Evolutionary conservation across 768 basidiomycete genomes (phyloP).

Genomic region (Punctularia strigosozonata): DNA sequence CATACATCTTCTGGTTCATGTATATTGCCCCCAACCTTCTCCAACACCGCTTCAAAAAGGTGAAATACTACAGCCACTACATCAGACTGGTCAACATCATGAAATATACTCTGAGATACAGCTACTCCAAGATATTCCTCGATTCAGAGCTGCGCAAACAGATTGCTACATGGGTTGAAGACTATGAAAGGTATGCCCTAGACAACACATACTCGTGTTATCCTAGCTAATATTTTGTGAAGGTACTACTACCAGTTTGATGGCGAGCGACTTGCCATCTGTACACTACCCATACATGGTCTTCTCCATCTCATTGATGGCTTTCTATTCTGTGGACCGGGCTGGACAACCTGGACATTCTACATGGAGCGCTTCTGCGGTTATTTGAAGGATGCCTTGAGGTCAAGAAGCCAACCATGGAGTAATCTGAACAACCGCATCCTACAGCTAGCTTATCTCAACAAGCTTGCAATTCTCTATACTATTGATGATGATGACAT

Average conservation of each 20-base stretch:
- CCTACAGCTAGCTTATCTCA: constrained; percentile 2
- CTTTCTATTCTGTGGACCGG: constrained; percentile 9
- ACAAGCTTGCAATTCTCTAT: constrained; percentile 5
- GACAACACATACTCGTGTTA: too few relatives aligned
- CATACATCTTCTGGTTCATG: constrained; percentile 12
- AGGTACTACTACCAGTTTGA: constrained; percentile 7
- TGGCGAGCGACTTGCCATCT: constrained; percentile 5
- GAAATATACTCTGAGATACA: too few relatives aligned
- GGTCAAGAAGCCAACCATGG: constrained; percentile 8
- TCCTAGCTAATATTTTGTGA: too few relatives aligned
- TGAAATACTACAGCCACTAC: neutral
- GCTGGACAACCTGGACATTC: constrained; percentile 15
- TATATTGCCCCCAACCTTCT: constrained; percentile 12
- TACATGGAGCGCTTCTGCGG: constrained; percentile 13
- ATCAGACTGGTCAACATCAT: neutral
- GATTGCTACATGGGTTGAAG: constrained; percentile 1
- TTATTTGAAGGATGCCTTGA: constrained; percentile 6
- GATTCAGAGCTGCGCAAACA: neutral
- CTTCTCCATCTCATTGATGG: constrained; percentile 12
- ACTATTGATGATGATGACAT: constrained; percentile 4
- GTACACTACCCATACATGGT: constrained; percentile 11
- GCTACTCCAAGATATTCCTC: too few relatives aligned
- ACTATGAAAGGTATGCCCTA: constrained; percentile 9
- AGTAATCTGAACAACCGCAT: constrained; percentile 7
- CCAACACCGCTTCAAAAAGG: constrained; percentile 1